phyloP scores from a whole-genome alignment of 2,329 filamentous ascomycete genomes.

The Neofusicoccum sp. region DNA sequence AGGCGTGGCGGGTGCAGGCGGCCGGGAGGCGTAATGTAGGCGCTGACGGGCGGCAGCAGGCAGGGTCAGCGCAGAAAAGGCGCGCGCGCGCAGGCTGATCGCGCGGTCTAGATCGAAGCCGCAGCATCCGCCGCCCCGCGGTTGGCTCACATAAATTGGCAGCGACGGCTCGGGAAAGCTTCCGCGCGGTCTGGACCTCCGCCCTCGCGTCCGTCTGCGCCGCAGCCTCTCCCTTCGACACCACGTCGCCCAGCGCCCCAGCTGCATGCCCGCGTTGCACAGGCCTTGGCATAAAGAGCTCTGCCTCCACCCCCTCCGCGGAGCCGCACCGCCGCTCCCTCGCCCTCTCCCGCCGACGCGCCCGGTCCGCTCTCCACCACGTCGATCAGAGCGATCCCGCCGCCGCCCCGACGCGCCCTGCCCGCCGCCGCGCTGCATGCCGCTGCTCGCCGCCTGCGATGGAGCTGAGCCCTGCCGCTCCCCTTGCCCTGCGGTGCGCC shows the following conservation, averaged over 20 bases:
- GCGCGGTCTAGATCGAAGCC: background rate
- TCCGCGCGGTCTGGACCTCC: slow-evolving; percentile 1
- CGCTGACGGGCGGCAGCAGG: background rate
- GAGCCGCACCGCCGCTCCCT: background rate
- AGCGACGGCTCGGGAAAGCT: slow-evolving; percentile 7
- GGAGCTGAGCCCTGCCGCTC: background rate
- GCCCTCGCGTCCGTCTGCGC: background rate
- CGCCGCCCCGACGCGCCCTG: too few species aligned
- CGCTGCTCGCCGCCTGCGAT: background rate
- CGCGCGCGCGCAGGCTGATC: background rate
- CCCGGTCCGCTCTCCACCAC: background rate
- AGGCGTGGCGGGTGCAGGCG: background rate
- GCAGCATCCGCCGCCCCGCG: background rate
- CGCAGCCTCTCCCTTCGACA: background rate
- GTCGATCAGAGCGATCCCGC: background rate
- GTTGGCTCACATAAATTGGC: slow-evolving; percentile 3
- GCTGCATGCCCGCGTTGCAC: slow-evolving; percentile 1
- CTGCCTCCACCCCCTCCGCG: background rate
- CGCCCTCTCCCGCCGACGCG: background rate
- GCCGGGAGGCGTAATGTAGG: background rate
- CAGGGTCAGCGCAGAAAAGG: background rate
- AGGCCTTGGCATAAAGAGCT: background rate
- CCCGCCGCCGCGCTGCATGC: background rate
- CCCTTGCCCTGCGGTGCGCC: slow-evolving; percentile 1
- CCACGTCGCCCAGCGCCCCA: background rate